Evolutionary conservation across 169 alveolate genomes (phyloP).

Genomic region (Eimeria praecox): DNA sequence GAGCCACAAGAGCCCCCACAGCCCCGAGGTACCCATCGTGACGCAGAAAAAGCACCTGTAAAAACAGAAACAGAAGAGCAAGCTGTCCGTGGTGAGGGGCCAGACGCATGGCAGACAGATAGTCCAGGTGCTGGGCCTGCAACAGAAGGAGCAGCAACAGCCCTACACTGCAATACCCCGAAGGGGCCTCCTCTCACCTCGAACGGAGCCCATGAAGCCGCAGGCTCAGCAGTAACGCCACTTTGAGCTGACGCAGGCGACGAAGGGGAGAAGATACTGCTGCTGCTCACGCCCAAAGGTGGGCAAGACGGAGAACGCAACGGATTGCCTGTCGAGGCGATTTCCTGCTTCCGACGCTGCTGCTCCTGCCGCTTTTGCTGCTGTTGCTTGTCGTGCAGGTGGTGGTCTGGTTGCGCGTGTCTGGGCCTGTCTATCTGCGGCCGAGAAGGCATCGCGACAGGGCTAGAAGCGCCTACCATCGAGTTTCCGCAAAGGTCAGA

Average conservation of each 20-base stretch:
- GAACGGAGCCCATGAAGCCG: constrained; percentile 62
- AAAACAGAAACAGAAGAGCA: not conserved
- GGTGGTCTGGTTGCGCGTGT: not conserved
- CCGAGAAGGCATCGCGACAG: constrained; percentile 33
- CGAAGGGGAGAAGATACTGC: constrained; percentile 18
- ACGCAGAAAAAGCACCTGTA: constrained; percentile 88
- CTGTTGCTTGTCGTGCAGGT: constrained; percentile 31
- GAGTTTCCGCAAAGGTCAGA: not conserved
- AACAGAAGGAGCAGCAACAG: not conserved
- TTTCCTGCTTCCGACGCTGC: not conserved
- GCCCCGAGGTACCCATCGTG: constrained; percentile 95
- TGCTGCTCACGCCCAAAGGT: constrained; percentile 30
- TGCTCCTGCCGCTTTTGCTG: constrained; percentile 3
- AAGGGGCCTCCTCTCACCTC: constrained; percentile 7
- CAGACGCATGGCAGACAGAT: not conserved
- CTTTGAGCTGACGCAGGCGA: not conserved
- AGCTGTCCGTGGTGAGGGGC: not conserved
- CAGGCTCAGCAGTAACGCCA: constrained; percentile 22
- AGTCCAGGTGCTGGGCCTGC: not conserved
- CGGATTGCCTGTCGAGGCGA: not conserved
- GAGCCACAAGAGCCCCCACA: constrained; percentile 92
- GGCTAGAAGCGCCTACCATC: constrained; percentile 7
- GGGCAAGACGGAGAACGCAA: constrained; percentile 44
- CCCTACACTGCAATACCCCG: not conserved
- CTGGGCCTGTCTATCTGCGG: not conserved